A percentile compares a stretch with the other conserved stretches of the same genome.
Evolutionary conservation across 1,284 basidiomycete species (phyloP).

Genomic region (Phlebopus sp.): DNA sequence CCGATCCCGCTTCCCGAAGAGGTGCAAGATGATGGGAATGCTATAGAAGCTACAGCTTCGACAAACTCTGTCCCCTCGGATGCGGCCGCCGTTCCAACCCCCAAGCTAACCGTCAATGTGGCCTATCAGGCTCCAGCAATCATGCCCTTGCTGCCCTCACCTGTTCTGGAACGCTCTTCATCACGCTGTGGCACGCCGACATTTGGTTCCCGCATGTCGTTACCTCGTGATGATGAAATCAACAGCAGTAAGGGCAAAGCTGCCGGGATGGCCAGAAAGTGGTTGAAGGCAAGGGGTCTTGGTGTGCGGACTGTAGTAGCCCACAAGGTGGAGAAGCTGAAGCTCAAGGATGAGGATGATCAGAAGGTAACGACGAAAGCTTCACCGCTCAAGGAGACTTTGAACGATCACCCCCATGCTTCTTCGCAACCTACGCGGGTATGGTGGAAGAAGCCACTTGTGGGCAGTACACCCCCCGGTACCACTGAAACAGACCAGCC

Average conservation of each 20-base stretch:
- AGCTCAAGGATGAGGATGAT: slow-evolving; percentile 8
- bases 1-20: slow-evolving; percentile 49
- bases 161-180: slow-evolving; percentile 27
- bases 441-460: slow-evolving; percentile 31
- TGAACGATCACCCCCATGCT: slow-evolving; percentile 1
- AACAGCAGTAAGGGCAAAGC: slow-evolving; percentile 14
- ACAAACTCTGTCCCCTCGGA: slow-evolving; percentile 17
- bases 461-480: slow-evolving; percentile 7
- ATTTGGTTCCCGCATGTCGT: slow-evolving; percentile 46
- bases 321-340: slow-evolving; percentile 24
- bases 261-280: slow-evolving; percentile 19
- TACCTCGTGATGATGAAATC: slow-evolving; percentile 30
- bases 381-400: neutral
- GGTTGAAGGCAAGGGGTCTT: slow-evolving; percentile 31
- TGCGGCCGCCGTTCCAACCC: slow-evolving; percentile 16
- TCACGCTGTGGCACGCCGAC: slow-evolving; percentile 57
- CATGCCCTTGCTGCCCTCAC: slow-evolving; percentile 9
- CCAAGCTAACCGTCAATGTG: slow-evolving; percentile 24
- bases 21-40: slow-evolving; percentile 21
- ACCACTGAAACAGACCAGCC: slow-evolving; percentile 12
- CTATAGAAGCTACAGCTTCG: slow-evolving; percentile 20
- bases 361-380: slow-evolving; percentile 3
- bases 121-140: slow-evolving; percentile 12
- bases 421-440: slow-evolving; percentile 25
- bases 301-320: slow-evolving; percentile 26